A percentile compares a stretch with the other conserved stretches of the same genome.
Conservation (phyloP, 2,329 filamentous ascomycete genomes). For the Microsporum ferrugineum region DNA sequence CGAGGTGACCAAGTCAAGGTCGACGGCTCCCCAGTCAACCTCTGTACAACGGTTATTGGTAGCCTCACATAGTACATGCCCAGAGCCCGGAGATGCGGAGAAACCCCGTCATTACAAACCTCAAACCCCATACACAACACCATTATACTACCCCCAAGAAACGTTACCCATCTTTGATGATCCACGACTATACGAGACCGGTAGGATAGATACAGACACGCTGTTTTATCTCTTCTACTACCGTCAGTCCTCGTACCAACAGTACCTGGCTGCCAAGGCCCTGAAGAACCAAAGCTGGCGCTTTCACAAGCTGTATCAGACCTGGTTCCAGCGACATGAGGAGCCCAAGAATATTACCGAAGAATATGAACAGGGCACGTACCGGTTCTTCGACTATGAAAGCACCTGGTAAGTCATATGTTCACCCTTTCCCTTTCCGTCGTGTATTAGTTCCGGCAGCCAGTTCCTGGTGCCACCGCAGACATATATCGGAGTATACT, state of each 20-base stretch:
- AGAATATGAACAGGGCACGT: conserved; percentile 96
- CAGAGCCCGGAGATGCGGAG: conserved; percentile 68
- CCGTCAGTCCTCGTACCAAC: conserved; percentile 88
- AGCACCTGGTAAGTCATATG: conserved; percentile 75
- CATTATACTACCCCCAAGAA: conserved; percentile 81
- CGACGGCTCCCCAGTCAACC: conserved; percentile 49
- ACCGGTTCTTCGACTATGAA: conserved; percentile 98
- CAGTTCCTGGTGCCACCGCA: neutral
- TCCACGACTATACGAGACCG: conserved; percentile 61
- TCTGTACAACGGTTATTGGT: conserved; percentile 63
- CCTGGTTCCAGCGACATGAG: conserved; percentile 97
- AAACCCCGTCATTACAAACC: conserved; percentile 75
- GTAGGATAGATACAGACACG: conserved; percentile 84
- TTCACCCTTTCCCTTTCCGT: neutral
- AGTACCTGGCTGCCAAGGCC: conserved; percentile 91
- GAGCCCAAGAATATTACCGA: conserved; percentile 98
- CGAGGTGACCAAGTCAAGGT: conserved; percentile 65
- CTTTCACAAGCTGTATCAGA: conserved; percentile 99
- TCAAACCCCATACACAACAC: conserved; percentile 65
- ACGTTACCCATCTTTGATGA: conserved; percentile 88
- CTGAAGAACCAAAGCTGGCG: conserved; percentile 97
- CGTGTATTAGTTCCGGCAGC: neutral
- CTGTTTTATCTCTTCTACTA: conserved; percentile 99
- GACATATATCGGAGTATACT: neutral
- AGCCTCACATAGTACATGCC: conserved; percentile 60